These are phyloP conservation scores for Babesia bigemina DNA, from an alignment of 169 alveolate species.

Conservation along the genomic window DNA sequence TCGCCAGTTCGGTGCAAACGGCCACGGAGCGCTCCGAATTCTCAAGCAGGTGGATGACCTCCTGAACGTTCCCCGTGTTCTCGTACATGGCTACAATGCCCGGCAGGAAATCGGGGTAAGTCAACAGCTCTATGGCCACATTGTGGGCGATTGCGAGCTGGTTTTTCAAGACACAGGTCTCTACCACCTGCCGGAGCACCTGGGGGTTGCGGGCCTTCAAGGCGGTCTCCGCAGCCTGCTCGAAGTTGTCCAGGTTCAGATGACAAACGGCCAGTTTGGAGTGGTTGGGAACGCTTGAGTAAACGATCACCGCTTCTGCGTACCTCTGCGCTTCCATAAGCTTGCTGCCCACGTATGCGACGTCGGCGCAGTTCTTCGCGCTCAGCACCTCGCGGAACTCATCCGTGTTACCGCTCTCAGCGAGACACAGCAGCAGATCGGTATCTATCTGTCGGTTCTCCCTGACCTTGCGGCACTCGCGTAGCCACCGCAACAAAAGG, in stretches of 20 bases:
- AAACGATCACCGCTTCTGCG: constrained; percentile 92
- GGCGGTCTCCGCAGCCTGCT: constrained; percentile 98
- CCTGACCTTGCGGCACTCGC: constrained; percentile 38
- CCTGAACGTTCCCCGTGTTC: constrained; percentile 59
- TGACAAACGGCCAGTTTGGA: constrained; percentile 95
- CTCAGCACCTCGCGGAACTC: constrained; percentile 57
- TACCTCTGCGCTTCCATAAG: constrained; percentile 81
- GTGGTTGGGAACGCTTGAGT: constrained; percentile 92
- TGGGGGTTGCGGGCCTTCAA: constrained; percentile 97
- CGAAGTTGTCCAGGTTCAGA: constrained; percentile 91
- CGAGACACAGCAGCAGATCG: constrained; percentile 69
- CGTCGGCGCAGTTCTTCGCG: constrained; percentile 54
- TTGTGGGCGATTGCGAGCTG: constrained; percentile 92
- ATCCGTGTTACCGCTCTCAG: constrained; percentile 62
- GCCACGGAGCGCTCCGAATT: constrained; percentile 64
- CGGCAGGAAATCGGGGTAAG: constrained; percentile 98
- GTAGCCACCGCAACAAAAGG: constrained; percentile 42
- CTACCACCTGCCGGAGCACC: constrained; percentile 90
- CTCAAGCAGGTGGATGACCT: constrained; percentile 65
- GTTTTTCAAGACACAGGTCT: constrained; percentile 84
- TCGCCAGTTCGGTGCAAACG: constrained; percentile 98
- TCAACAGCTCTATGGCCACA: constrained; percentile 94
- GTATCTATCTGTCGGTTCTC: constrained; percentile 69
- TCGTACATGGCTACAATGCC: constrained; percentile 78
- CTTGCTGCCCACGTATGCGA: constrained; percentile 72